Evolutionary conservation across 1,139 yeast genomes (phyloP).

Genomic region (Fermentozyma sake): DNA sequence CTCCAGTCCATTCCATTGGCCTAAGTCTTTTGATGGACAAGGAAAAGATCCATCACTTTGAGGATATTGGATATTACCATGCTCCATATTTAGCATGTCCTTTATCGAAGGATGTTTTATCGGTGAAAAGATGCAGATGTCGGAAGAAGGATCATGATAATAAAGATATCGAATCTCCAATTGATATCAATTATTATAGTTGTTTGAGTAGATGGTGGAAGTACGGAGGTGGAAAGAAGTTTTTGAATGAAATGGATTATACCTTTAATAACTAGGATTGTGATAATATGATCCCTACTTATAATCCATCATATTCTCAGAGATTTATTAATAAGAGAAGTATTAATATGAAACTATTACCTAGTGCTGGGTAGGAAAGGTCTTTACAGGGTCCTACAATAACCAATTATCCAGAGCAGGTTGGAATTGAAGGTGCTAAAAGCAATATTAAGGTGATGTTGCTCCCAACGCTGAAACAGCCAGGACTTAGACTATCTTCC

Average conservation of each 20-base stretch:
- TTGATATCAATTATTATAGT: conserved; percentile 62
- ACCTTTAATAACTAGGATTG: conserved; percentile 2
- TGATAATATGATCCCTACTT: conserved; percentile 5
- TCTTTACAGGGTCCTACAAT: too few relatives aligned
- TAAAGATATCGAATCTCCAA: conserved; percentile 31
- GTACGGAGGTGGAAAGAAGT: conserved; percentile 54
- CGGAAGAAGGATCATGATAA: conserved; percentile 33
- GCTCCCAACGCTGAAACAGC: conserved; percentile 99
- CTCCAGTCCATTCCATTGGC: conserved; percentile 90
- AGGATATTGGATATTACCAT: conserved; percentile 86
- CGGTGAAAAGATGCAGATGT: conserved; percentile 71
- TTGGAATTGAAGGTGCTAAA: conserved; percentile 88
- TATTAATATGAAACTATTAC: too few relatives aligned
- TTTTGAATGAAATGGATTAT: conserved; percentile 34
- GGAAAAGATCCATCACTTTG: conserved; percentile 77
- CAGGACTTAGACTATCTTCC: conserved; percentile 87
- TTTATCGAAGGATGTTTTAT: conserved; percentile 40
- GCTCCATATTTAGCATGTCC: conserved; percentile 86
- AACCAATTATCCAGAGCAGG: too few relatives aligned
- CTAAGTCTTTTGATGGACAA: conserved; percentile 63
- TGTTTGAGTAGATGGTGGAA: conserved; percentile 89
- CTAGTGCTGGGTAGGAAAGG: too few relatives aligned
- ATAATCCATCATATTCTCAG: too few relatives aligned
- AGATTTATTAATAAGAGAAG: too few relatives aligned
- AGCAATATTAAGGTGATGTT: conserved; percentile 69